Base-by-base conservation (phyloP, 805 yeast genomes). In the Ogataea chonburiensis region DNA sequence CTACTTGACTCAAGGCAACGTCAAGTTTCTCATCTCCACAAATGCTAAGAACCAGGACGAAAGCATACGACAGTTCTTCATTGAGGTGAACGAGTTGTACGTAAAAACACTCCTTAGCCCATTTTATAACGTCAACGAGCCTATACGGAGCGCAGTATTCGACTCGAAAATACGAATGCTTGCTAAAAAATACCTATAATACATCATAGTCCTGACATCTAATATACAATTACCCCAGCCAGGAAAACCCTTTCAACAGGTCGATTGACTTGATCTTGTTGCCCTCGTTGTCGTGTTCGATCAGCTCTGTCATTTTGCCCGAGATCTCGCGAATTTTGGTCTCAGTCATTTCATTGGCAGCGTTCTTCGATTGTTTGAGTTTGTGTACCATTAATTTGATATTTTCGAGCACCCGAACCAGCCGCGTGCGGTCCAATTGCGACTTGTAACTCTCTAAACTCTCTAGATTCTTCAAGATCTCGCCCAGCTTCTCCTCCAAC, bases 21-120 rank as follows among this genome's bases (percentile, higher is more conserved):
- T 86, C 49, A 87, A 87, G 56, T 76, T 91, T 45, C 61, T 93
- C 14, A 70, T 93, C 46, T 64, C 83, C 3, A 86, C 83, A 47
- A 84, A 81, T 39, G 56, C 70, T 15, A 66, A 66, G 32, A 68
- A 74, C 44, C 52, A 49, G 14, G 96, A 91, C 46, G 88, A 79
- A 47, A 68, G 81, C 9, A 83, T 89, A 12, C 77, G 81, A 46
- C 91, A 83, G 55, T 89, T 93, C 55, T 86, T 89, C 57, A 70
- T 72, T 27, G 98, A 89, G 44, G 72, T 85, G 7, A 86, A 88
- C 61, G 98, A 91, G 50, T 65, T 91, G 32, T 93, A 91, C 51
- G 87, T 86, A 15, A 91, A 89, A 63, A 77, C 88, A 7, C 56
- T 86, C 30, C 67, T 91, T 67, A 85, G 81, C 47, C 98, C 98